Evolutionary conservation across 148 eudicot genomes (phyloP), one percentile per base, ranked within the genome.

Genomic region (Polygonum maritimum): DNA sequence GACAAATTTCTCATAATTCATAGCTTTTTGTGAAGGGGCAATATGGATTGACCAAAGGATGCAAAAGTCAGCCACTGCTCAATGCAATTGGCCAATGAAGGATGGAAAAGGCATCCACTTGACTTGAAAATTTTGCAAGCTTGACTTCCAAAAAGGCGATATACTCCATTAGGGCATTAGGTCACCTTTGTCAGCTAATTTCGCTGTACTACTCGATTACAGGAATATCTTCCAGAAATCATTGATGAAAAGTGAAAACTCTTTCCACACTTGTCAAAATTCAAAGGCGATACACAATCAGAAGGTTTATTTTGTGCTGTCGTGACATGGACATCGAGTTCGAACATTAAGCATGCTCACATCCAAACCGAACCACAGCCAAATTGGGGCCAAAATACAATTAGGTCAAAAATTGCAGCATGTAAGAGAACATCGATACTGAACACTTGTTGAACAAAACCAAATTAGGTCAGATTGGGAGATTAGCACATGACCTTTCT

Each of bases 11-110:
- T 9, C 67, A 60, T 22, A 48, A 60, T 22, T 33, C 67, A 60
- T 22, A 22, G 10, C 33, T 60, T 60, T 60, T 26, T 60, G 11
- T 60, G 67, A 60, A 60, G 36, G 67, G 40, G 33, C 40, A 63
- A 31, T 63, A 26, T 33, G 31, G 31, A 31, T 2, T 63, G 69
- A 63, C 40, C 69, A 63, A 63, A 63, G 33, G 35, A 10, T 3
- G 39, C 69, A 22, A 49, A 63, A 21, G 40, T 31, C 69, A 14
- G 69, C 35, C 69, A 26, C 39, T 26, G 13, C 69, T 63, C 39
- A 31, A 63, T 39, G 69, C n/a, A 63, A 63, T 16, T 63, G 69
- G 14, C 69, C 69, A 63, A 63, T 63, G 69, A 63, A 63, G 39
- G 11, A 21, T 31, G 69, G 69, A 63, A 63, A 31, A 63, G 69